These are phyloP conservation scores for Toxoplasma gondii DNA, from an alignment of 169 alveolate genomes.

Conservation along the genomic window DNA sequence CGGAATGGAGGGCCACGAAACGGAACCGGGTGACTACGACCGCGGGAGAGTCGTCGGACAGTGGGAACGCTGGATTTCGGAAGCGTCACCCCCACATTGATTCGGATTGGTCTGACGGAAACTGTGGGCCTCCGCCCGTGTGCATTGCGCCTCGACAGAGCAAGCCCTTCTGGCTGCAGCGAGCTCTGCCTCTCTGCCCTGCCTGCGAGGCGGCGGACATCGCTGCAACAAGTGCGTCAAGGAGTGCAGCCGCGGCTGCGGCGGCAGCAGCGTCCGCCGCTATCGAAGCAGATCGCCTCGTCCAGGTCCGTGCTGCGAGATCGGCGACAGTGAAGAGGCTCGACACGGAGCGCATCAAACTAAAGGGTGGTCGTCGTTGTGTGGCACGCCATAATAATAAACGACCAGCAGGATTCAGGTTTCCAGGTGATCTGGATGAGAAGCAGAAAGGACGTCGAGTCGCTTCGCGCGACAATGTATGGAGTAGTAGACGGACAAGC, in stretches of 20 bases:
- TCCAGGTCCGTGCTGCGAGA: too few relatives aligned
- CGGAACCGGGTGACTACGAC: background rate
- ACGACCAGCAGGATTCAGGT: too few relatives aligned
- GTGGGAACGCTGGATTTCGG: background rate
- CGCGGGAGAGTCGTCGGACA: background rate
- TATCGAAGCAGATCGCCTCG: background rate
- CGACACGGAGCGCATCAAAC: background rate
- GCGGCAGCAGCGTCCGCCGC: background rate
- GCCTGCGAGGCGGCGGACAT: constrained; percentile 39
- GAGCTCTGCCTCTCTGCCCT: constrained; percentile 28
- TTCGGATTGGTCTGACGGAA: background rate
- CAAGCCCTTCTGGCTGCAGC: constrained; percentile 31
- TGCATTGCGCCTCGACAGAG: background rate
- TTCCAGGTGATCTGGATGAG: too few relatives aligned
- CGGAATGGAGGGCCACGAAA: background rate
- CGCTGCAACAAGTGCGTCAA: background rate
- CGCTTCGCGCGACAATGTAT: too few relatives aligned
- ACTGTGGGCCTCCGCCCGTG: constrained; percentile 26
- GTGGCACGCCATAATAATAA: too few relatives aligned
- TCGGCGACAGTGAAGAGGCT: background rate
- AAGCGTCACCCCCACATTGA: background rate
- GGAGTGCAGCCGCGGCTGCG: background rate
- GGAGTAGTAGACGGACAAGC: background rate
- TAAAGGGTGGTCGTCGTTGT: too few relatives aligned
- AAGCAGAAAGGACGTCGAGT: too few relatives aligned